phyloP scores from a whole-genome alignment of 257 asterid genomes.

The Gynochthodes officinalis region DNA sequence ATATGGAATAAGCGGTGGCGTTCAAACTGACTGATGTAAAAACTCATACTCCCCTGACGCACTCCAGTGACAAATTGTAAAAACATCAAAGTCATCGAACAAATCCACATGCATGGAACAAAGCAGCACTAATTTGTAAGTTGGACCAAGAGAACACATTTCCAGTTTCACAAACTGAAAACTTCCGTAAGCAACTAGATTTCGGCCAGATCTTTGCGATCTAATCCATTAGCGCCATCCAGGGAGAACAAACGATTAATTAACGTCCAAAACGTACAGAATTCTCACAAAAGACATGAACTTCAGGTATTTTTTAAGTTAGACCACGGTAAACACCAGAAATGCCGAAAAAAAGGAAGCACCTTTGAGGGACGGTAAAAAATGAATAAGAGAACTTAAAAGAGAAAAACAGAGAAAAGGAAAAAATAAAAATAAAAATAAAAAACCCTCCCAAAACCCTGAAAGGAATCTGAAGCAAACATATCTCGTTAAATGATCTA shows the following conservation, averaged over 20 bases:
- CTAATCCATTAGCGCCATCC: conserved; percentile 1
- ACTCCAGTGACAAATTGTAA: neutral
- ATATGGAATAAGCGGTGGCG: neutral
- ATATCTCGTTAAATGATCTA: conserved; percentile 7
- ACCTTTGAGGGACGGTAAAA: neutral
- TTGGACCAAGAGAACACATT: neutral
- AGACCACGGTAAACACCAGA: neutral
- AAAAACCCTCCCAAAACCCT: conserved; percentile 28
- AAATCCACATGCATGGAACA: neutral
- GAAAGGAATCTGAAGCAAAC: conserved; percentile 8
- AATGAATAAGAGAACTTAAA: neutral
- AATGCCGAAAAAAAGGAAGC: neutral
- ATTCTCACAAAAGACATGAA: neutral
- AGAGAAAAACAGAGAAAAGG: too few relatives aligned
- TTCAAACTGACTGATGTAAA: conserved; percentile 1
- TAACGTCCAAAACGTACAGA: neutral
- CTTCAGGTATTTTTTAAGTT: neutral
- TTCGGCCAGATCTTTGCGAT: conserved; percentile 8
- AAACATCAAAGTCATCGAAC: neutral
- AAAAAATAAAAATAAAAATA: neutral
- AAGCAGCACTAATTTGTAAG: neutral
- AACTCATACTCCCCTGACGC: neutral
- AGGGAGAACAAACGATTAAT: neutral
- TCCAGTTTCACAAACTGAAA: neutral
- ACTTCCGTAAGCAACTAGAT: neutral